Base-by-base conservation (phyloP, 2,329 filamentous ascomycete genomes). In the Venturia asperata region DNA sequence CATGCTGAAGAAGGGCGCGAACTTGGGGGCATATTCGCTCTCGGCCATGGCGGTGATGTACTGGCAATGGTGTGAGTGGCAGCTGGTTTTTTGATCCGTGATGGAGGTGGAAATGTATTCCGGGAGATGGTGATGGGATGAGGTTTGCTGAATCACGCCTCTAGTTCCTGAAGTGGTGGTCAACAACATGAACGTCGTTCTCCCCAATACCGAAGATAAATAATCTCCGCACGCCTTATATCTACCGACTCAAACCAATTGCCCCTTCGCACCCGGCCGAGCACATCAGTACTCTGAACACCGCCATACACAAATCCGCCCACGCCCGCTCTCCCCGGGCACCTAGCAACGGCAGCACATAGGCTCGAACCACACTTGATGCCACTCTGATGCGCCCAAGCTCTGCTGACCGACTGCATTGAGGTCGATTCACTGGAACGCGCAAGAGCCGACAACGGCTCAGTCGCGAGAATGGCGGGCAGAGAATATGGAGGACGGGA, bases 1-100 rank as follows among this genome's bases (percentile, higher is more conserved):
- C 89, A 93, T 91, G 81, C 90, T 90, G 76, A 93, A 83, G 81
- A 93, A 94, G 71, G 90, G 90, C 80, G 90, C 90, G 76, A 92
- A 93, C 79, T 89, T 90, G 71, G 90, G 90, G 67, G 87, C 81
- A 68, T 86, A 78, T 70, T 87, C 85, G 61, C 83, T 70, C 61
- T 78, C 76, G 42, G 71, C 68, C 73, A 74, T 84, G 70, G 83
- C 71, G 67, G 9, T 34, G 30, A 37, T 37, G 52, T 21, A 17
- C 15, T 37, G 52, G 30, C 30, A 37, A 52, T 27, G 52, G 5
- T 37, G 19, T 37, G 30, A 30, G 24, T 37, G 27, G 52, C 47
- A 27, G 47, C 21, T 52, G 52, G 52, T 58, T 37, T 2, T 5
- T 30, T n/a, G 52, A 34, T 37, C 15, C 15, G 39, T 41, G 39